Evolutionary conservation across 805 yeast genomes (phyloP), one percentile per base, ranked within the genome.

Genomic region (Metschnikowia aberdeeniae): DNA sequence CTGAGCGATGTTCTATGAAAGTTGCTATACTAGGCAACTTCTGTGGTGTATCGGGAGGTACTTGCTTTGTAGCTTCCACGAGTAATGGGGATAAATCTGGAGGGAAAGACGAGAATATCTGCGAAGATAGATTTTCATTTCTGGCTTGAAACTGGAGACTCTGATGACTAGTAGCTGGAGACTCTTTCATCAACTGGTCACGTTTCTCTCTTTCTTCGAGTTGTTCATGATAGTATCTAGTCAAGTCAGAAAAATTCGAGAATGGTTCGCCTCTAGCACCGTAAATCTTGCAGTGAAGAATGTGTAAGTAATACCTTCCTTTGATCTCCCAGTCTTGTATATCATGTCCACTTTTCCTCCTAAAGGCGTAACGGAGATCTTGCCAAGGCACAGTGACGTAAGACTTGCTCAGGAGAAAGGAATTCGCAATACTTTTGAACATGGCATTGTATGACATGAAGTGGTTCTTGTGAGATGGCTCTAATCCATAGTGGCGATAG

Each of bases 321-420:
- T 42, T 50, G 29, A 47, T 27, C 34, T 54, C 57, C 55, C 55
- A 50, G 20, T 54, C 57, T n/a, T 34, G 38, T 7, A 54, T 42
- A 14, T 33, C 14, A 31, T 42, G 11, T 2, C 43, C 40, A 6
- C 47, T 38, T 11, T 40, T 41, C 8, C 54, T 42, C 20, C 44
- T 37, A 26, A 46, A 48, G 20, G 47, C 47, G 19, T 34, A 33
- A 5, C 50, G 48, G 24, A 54, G 31, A 13, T 50, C 50, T 5
- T 47, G 43, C 57, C 57, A 54, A 12, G 57, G 56, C 27, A 43
- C 33, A 6, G 49, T 47, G 17, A 45, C 54, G 38, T 50, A 50
- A 5, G 30, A 13, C 30, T 39, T 31, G 34, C 43, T 42, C 13
- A 39, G 44, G 32, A 43, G 40, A 40, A 44, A 34, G n/a, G 29